Evolutionary conservation across 1,139 yeast genomes (phyloP).

Genomic region (Entelexis sorbosivorans): DNA sequence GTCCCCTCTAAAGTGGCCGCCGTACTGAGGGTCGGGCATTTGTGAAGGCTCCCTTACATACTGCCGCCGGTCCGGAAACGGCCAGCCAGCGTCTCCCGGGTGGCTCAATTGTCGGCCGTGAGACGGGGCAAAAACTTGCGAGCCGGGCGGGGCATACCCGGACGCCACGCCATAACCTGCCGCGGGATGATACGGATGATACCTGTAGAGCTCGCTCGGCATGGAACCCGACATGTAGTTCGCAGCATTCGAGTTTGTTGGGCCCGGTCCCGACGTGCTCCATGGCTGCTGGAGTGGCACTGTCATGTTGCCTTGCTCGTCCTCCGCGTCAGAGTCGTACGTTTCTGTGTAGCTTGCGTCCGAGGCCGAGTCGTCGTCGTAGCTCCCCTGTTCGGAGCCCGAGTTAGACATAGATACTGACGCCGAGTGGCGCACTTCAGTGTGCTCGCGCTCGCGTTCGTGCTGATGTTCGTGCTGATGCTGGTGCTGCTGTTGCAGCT

Average conservation of each 20-base stretch:
- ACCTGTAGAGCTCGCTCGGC: neutral
- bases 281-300: neutral
- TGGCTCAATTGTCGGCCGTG: neutral
- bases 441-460: too few species aligned
- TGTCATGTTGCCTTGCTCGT: neutral
- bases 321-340: neutral
- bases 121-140: neutral
- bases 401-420: neutral
- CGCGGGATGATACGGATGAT: neutral
- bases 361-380: neutral
- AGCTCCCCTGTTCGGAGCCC: neutral
- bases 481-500: neutral
- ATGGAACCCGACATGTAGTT: neutral
- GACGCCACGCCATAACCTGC: neutral
- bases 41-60: neutral
- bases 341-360: conserved; percentile 6
- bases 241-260: neutral
- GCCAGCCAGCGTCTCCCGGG: neutral
- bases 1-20: neutral
- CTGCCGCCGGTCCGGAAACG: neutral
- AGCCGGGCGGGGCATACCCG: neutral
- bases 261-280: neutral
- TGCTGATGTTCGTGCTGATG: neutral
- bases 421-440: too few species aligned
- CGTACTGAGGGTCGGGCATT: neutral